Base-by-base conservation (phyloP, 2,329 filamentous ascomycete genomes). In the Simplicillium aogashimaense region DNA sequence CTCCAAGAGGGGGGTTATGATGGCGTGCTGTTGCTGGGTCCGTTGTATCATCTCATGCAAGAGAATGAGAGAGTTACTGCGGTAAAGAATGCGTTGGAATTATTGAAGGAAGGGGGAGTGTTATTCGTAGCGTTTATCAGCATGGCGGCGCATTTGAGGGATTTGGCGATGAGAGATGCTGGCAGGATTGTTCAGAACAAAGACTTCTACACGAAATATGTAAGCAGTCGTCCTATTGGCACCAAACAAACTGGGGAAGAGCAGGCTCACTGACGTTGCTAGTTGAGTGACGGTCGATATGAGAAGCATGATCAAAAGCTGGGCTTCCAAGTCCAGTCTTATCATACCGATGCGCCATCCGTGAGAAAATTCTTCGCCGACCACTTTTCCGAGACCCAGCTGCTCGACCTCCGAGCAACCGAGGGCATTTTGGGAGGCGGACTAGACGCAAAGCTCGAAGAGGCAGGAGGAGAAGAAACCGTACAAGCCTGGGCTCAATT, bases 391-490 rank as follows among this genome's bases (percentile, higher is more conserved):
- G 20, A 25, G 20, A 36, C 28, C 15, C 35, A 42, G 29, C 38
- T 47, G 8, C 20, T 43, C 13, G 37, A 45, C 11, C 11, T 47
- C 17, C 43, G 45, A 3, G 41, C 45, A 11, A 35, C 43, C 3
- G 43, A 47, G 16, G 43, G 45, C 6, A 45, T 47, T 9, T 37
- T 47, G 1, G 45, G 45, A 7, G 45, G 45, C 14, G 37, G 45
- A 3, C 35, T 47, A 12, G 41, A 45, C 37, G 38, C 37, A 14
- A 43, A 38, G 31, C 38, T 47, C 4, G 35, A 38, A n/a, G 34
- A 32, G 2, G 34, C 45, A 3, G 40, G 36, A 4, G 40, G 36
- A 4, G 28, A 33, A 7, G 29, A 40, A 3, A 29, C 30, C n/a
- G 33, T 42, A 2, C 32, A 45, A 25, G 35, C 31, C n/a, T 44